Conservation (phyloP, 2,329 filamentous ascomycete genomes). For the Fusarium mangiferae region DNA sequence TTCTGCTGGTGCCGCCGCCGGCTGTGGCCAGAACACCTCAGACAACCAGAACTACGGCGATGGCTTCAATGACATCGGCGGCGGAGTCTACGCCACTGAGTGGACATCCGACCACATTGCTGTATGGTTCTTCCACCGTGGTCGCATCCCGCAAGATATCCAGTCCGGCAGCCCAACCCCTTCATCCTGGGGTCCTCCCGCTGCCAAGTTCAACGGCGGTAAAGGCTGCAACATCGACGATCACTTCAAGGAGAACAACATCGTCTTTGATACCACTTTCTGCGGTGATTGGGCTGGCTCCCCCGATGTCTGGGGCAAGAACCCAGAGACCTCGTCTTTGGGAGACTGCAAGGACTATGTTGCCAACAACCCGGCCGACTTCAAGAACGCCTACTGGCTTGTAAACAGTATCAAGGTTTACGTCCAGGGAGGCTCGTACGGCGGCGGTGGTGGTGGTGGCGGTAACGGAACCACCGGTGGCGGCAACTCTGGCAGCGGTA, state of each 20-base stretch:
- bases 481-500: not conserved
- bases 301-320: constrained; percentile 65
- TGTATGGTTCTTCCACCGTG: constrained; percentile 84
- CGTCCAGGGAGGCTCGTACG: constrained; percentile 23
- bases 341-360: constrained; percentile 81
- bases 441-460: not conserved
- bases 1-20: constrained; percentile 60
- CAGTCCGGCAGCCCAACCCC: constrained; percentile 70
- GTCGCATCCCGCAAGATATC: constrained; percentile 72
- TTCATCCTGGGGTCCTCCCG: constrained; percentile 72
- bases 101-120: constrained; percentile 79
- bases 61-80: constrained; percentile 75
- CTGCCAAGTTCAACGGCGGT: constrained; percentile 73
- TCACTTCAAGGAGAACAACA: constrained; percentile 77
- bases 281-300: constrained; percentile 88
- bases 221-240: constrained; percentile 76
- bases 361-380: constrained; percentile 73
- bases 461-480: constrained; percentile 2
- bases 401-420: constrained; percentile 78
- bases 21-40: constrained; percentile 67
- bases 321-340: constrained; percentile 67
- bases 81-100: constrained; percentile 79
- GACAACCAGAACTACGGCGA: constrained; percentile 69
- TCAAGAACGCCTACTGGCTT: constrained; percentile 79
- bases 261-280: constrained; percentile 85